These are phyloP conservation scores for Penicillium chermesinum DNA, from an alignment of 495 filamentous ascomycete genomes.

Conservation along the genomic window DNA sequence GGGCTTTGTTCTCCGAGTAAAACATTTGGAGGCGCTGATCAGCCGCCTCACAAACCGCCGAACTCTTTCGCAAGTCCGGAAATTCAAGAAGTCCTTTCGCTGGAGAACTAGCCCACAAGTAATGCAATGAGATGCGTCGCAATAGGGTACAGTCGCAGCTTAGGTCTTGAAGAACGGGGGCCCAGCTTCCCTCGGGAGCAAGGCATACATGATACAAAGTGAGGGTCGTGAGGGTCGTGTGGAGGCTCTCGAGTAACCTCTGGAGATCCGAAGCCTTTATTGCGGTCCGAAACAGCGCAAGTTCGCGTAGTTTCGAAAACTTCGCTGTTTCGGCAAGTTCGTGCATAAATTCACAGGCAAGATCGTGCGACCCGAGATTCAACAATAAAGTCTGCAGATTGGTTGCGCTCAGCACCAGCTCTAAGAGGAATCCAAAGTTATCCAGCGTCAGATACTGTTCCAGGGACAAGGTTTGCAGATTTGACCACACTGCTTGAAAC, in stretches of 20 bases:
- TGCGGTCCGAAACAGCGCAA: constrained; percentile 20
- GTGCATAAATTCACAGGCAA: constrained; percentile 26
- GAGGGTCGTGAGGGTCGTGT: constrained; percentile 9
- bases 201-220: constrained; percentile 22
- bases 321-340: constrained; percentile 18
- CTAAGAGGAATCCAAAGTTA: constrained; percentile 25
- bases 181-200: constrained; percentile 14
- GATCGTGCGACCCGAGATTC: constrained; percentile 21
- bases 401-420: constrained; percentile 21
- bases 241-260: constrained; percentile 11
- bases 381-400: constrained; percentile 20
- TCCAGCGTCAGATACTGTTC: constrained; percentile 27
- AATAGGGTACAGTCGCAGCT: constrained; percentile 8
- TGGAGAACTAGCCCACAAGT: constrained; percentile 19
- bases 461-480: constrained; percentile 21
- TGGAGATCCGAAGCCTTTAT: constrained; percentile 14
- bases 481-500: constrained; percentile 21
- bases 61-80: constrained; percentile 16
- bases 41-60: constrained; percentile 2
- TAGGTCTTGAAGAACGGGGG: constrained; percentile 12
- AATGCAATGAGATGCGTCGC: constrained; percentile 19
- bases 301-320: constrained; percentile 17
- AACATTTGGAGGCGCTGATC: constrained; percentile 14
- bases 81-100: constrained; percentile 17
- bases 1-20: constrained; percentile 20